A percentile compares a stretch with the other conserved stretches of the same genome.
These are phyloP conservation scores for Aspergillus sp. DNA, from an alignment of 2,329 filamentous ascomycete species.

Conservation along the genomic window DNA sequence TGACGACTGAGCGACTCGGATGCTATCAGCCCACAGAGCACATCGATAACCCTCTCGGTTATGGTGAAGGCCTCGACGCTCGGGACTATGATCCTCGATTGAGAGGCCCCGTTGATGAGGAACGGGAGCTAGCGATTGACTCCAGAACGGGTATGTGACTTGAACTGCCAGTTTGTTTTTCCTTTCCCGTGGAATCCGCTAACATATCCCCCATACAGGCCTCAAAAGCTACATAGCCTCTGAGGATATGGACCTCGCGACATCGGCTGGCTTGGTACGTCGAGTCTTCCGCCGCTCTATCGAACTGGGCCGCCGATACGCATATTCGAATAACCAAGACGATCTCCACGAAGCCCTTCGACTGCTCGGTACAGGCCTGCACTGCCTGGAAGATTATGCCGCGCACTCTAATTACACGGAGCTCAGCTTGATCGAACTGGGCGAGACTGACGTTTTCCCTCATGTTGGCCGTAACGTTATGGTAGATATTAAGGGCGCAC, in stretches of 20 bases:
- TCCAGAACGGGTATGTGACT: slow-evolving; percentile 52
- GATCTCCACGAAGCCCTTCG: slow-evolving; percentile 83
- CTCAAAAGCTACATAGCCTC: slow-evolving; percentile 95
- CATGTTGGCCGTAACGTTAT: slow-evolving; percentile 73
- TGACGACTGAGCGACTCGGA: slow-evolving; percentile 69
- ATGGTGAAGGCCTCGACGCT: slow-evolving; percentile 82
- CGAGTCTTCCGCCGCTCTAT: slow-evolving; percentile 67
- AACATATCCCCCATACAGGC: slow-evolving; percentile 29
- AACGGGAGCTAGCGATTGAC: slow-evolving; percentile 71
- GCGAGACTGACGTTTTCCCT: slow-evolving; percentile 73
- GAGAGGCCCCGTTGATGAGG: slow-evolving; percentile 73
- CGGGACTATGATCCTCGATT: slow-evolving; percentile 73
- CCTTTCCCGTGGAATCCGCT: neutral
- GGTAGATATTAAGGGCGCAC: slow-evolving; percentile 62
- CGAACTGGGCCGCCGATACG: slow-evolving; percentile 70
- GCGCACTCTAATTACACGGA: slow-evolving; percentile 93
- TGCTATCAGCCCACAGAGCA: slow-evolving; percentile 79
- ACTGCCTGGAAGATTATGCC: slow-evolving; percentile 87
- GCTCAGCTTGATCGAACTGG: slow-evolving; percentile 78
- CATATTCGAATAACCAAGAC: slow-evolving; percentile 57
- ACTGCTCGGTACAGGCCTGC: slow-evolving; percentile 76
- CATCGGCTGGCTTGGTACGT: slow-evolving; percentile 70
- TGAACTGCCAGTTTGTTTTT: neutral
- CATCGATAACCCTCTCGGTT: slow-evolving; percentile 74
- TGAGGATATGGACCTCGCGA: slow-evolving; percentile 70